These are phyloP conservation scores for Periconia digitata DNA, from an alignment of 2,329 filamentous ascomycete species.

Conservation along the genomic window DNA sequence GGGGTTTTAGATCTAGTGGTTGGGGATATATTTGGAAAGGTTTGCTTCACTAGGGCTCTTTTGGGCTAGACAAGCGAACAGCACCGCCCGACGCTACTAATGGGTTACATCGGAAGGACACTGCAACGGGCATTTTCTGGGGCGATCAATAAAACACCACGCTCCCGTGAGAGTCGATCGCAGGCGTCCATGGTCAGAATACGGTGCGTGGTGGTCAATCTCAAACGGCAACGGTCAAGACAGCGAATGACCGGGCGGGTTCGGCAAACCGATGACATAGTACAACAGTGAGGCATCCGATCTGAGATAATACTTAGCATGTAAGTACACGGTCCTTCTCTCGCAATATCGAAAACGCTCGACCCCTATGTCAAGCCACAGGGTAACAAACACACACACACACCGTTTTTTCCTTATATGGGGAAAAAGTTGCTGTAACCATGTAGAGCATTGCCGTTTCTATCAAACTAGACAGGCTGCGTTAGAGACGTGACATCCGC, in stretches of 20 bases:
- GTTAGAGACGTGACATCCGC: not conserved
- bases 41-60: constrained; percentile 19
- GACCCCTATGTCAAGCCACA: not conserved
- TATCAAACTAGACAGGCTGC: not conserved
- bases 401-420: not conserved
- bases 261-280: not conserved
- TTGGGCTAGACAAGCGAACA: constrained; percentile 22
- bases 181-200: not conserved
- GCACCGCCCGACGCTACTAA: constrained; percentile 28
- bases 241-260: not conserved
- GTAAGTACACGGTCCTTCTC: not conserved
- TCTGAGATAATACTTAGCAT: not conserved
- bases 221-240: not conserved
- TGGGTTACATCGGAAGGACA: constrained; percentile 30
- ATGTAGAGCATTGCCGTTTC: no score
- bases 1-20: constrained; percentile 29
- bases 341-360: not conserved
- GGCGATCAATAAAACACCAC: constrained; percentile 33
- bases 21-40: constrained; percentile 35
- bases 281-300: not conserved
- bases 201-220: not conserved
- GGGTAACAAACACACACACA: not conserved
- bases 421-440: no score
- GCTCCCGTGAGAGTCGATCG: constrained; percentile 1
- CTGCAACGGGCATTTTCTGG: constrained; percentile 23